These are phyloP conservation scores for Jimgerdemannia lactiflua DNA, from an alignment of 192 early-diverging fungal genomes.

Conservation along the genomic window DNA sequence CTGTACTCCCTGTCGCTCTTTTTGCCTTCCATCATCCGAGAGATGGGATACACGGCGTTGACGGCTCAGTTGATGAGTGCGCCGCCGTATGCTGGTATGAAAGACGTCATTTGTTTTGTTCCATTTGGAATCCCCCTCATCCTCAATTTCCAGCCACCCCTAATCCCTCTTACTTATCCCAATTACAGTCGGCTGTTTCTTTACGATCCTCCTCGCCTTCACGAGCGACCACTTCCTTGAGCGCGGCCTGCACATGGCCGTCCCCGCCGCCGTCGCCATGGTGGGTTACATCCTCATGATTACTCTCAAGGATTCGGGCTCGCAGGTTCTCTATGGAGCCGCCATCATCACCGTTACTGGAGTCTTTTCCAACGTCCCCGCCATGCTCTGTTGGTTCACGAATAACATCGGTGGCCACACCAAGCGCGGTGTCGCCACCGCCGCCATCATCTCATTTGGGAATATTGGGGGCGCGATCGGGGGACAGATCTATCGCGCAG, in stretches of 20 bases:
- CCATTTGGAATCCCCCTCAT: slow-evolving; percentile 22
- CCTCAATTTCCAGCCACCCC: background rate
- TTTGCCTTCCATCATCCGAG: slow-evolving; percentile 67
- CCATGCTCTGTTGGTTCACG: slow-evolving; percentile 63
- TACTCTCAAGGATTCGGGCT: slow-evolving; percentile 20
- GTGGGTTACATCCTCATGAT: slow-evolving; percentile 48
- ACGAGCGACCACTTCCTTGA: slow-evolving; percentile 36
- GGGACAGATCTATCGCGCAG: slow-evolving; percentile 67
- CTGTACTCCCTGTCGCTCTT: slow-evolving; percentile 65
- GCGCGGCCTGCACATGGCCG: slow-evolving; percentile 41
- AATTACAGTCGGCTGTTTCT: slow-evolving; percentile 21
- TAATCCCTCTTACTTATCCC: background rate
- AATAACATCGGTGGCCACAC: slow-evolving; percentile 69
- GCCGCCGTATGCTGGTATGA: slow-evolving; percentile 48
- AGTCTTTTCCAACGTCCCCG: slow-evolving; percentile 52
- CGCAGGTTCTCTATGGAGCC: slow-evolving; percentile 40
- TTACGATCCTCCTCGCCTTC: slow-evolving; percentile 27
- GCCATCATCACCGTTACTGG: slow-evolving; percentile 36
- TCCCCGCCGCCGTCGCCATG: slow-evolving; percentile 35
- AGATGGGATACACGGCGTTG: slow-evolving; percentile 56
- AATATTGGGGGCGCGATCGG: slow-evolving; percentile 74
- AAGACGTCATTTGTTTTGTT: slow-evolving; percentile 11
- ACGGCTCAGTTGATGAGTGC: slow-evolving; percentile 48
- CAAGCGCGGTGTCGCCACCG: slow-evolving; percentile 65
- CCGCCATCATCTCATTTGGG: slow-evolving; percentile 63